Evolutionary conservation across 2,329 filamentous ascomycete genomes (phyloP).

Genomic region (Cytospora piceicola): DNA sequence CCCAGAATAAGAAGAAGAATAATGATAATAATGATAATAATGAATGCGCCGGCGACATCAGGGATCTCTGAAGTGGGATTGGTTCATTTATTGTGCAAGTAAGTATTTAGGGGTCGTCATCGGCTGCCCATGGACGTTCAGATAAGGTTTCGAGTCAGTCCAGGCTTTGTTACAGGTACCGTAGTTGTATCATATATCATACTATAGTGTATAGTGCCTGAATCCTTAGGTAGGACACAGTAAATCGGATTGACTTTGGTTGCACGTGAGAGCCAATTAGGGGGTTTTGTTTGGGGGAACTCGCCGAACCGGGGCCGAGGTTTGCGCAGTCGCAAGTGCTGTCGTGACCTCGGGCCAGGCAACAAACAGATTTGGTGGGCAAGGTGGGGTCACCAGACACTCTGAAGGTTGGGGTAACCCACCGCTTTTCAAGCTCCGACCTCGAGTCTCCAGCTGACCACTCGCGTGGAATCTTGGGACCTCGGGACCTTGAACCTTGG

Average conservation of each 20-base stretch:
- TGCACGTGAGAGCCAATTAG: background rate
- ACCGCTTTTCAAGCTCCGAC: conserved; percentile 13
- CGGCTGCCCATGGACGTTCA: conserved; percentile 16
- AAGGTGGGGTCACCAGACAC: conserved; percentile 19
- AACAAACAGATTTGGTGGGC: conserved; percentile 10
- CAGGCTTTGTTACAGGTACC: background rate
- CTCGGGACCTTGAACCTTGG: too few species aligned
- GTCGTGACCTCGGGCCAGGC: conserved; percentile 15
- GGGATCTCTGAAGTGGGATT: background rate
- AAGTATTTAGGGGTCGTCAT: too few species aligned
- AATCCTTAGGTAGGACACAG: too few species aligned
- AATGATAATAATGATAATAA: too few species aligned
- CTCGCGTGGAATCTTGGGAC: too few species aligned
- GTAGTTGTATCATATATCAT: background rate
- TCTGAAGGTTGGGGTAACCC: background rate
- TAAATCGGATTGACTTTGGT: background rate
- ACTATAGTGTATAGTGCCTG: background rate
- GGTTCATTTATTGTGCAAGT: background rate
- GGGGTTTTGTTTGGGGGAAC: background rate
- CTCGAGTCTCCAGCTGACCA: background rate
- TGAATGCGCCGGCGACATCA: conserved; percentile 8
- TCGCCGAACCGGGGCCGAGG: background rate
- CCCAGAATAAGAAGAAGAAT: too few species aligned
- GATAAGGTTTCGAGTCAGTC: conserved; percentile 26
- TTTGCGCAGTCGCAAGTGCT: too few species aligned